Conservation (phyloP, 495 filamentous ascomycete species). For the Penicillium samsonianum region DNA sequence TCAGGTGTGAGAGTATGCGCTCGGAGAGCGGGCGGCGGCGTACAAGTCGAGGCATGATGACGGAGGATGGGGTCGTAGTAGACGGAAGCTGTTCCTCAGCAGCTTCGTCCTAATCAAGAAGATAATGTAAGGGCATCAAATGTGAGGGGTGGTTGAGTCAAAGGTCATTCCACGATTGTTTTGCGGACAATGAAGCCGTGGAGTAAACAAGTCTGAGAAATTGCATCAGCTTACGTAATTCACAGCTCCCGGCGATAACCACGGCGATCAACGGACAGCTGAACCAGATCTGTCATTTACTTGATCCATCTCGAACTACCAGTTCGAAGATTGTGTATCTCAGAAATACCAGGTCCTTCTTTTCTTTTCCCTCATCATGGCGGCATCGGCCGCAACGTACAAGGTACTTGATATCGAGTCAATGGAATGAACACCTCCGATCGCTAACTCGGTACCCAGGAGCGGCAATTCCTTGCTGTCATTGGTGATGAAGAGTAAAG, state of each 20-base stretch:
- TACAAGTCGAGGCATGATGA: conserved; percentile 72
- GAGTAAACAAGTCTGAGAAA: conserved; percentile 23
- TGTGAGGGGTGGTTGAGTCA: conserved; percentile 1
- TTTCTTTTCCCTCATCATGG: conserved; percentile 30
- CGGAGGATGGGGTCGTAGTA: conserved; percentile 7
- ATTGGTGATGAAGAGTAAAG: conserved; percentile 91
- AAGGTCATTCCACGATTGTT: conserved; percentile 2
- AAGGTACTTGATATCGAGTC: conserved; percentile 37
- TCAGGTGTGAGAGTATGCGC: conserved; percentile 74
- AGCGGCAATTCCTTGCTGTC: conserved; percentile 93
- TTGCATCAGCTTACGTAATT: conserved; percentile 32
- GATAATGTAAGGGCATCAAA: conserved; percentile 16
- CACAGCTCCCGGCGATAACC: conserved; percentile 28
- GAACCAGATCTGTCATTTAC: conserved; percentile 7
- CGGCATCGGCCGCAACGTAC: conserved; percentile 38
- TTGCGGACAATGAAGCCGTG: conserved; percentile 7
- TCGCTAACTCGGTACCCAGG: conserved; percentile 48
- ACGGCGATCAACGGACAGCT: conserved; percentile 19
- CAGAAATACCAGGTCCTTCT: neutral
- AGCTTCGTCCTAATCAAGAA: conserved; percentile 21
- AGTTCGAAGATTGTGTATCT: neutral
- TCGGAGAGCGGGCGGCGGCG: conserved; percentile 74
- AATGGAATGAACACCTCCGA: conserved; percentile 19
- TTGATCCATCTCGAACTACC: neutral
- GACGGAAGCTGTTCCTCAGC: conserved; percentile 27